phyloP scores from a whole-genome alignment of 108 stramenopile species.

The Mediolabrus comicus region DNA sequence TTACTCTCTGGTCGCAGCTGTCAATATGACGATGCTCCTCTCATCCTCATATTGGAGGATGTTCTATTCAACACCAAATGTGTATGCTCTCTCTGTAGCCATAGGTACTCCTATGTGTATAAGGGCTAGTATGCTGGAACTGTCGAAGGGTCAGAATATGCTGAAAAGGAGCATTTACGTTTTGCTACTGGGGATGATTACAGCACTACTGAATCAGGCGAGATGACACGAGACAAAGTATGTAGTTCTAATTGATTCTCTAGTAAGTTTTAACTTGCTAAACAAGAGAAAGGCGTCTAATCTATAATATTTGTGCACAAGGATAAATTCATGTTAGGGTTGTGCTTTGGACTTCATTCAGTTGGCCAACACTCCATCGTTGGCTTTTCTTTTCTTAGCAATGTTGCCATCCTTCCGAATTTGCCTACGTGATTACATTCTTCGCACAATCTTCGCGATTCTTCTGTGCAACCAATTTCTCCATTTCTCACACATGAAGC shows the following conservation, averaged over 20 bases:
- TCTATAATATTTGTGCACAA: too few relatives aligned
- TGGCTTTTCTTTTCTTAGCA: neutral
- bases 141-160: slow-evolving; percentile 13
- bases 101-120: slow-evolving; percentile 20
- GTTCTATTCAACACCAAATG: slow-evolving; percentile 13
- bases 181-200: slow-evolving; percentile 27
- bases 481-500: neutral
- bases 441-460: neutral
- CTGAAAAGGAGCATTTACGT: slow-evolving; percentile 41
- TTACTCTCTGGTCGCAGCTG: slow-evolving; percentile 10
- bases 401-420: slow-evolving; percentile 1
- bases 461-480: neutral
- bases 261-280: too few relatives aligned
- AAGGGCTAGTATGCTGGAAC: slow-evolving; percentile 6
- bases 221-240: too few relatives aligned
- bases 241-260: too few relatives aligned
- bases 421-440: slow-evolving; percentile 6
- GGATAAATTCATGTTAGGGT: too few relatives aligned
- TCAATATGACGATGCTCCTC: slow-evolving; percentile 4
- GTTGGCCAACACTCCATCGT: neutral
- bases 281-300: too few relatives aligned
- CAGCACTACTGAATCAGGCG: slow-evolving; percentile 17
- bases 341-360: too few relatives aligned
- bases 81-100: slow-evolving; percentile 17
- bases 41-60: slow-evolving; percentile 15